phyloP scores from a whole-genome alignment of 2,329 filamentous ascomycete species.

The Penicillium sp. region DNA sequence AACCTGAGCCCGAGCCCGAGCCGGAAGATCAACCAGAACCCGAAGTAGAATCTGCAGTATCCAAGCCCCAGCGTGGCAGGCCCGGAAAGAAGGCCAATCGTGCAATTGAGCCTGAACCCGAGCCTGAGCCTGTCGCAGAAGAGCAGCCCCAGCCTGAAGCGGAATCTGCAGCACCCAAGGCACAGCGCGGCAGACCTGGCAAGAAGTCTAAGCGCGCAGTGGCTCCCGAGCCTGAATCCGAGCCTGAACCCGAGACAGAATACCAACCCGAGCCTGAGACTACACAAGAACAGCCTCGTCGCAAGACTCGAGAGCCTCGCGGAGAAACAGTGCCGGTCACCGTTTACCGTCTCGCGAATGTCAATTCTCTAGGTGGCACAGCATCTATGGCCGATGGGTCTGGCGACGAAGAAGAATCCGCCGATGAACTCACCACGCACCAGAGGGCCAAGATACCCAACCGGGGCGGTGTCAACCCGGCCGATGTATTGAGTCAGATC shows the following conservation, averaged over 20 bases:
- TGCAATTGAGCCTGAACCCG: neutral
- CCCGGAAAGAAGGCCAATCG: conserved; percentile 9
- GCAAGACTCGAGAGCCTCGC: conserved; percentile 29
- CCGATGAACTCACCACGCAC: conserved; percentile 32
- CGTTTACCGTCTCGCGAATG: conserved; percentile 41
- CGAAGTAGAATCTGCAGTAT: conserved; percentile 1
- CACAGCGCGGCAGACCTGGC: conserved; percentile 1
- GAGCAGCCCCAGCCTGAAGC: conserved; percentile 5
- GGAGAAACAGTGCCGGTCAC: conserved; percentile 41
- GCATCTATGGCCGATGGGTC: conserved; percentile 19
- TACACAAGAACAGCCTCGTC: conserved; percentile 14
- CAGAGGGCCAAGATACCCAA: conserved; percentile 39
- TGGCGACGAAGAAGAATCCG: conserved; percentile 26
- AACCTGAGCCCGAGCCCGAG: conserved; percentile 7
- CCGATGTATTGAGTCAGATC: conserved; percentile 52
- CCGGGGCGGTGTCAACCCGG: conserved; percentile 48
- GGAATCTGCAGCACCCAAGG: conserved; percentile 2
- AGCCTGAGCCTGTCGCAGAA: neutral
- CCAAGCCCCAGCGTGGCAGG: conserved; percentile 1
- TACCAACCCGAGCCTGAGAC: neutral
- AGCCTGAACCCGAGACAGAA: conserved; percentile 7
- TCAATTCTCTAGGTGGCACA: conserved; percentile 29
- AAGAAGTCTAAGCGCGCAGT: conserved; percentile 8
- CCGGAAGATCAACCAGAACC: neutral
- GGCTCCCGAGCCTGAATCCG: conserved; percentile 8